Conservation (phyloP, 495 filamentous ascomycete species). For the Xylaria sp. region DNA sequence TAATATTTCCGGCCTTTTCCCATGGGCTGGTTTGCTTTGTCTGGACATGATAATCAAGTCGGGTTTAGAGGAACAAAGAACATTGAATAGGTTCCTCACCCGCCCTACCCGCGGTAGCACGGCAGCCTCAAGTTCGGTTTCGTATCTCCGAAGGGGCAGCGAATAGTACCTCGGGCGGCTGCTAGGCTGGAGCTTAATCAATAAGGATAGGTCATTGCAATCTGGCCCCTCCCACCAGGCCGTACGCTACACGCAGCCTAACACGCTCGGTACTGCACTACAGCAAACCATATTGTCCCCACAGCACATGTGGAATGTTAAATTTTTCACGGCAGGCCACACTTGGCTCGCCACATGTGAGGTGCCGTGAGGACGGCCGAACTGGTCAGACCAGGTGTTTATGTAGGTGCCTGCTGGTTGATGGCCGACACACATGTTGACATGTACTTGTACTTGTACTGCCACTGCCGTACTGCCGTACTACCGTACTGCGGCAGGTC, state of each 20-base stretch:
- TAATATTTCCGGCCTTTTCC: background rate
- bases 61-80: background rate
- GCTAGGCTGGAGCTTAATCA: background rate
- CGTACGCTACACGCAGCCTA: background rate
- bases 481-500: background rate
- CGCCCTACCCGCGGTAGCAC: slow-evolving; percentile 2
- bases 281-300: slow-evolving; percentile 12
- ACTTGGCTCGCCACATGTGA: slow-evolving; percentile 14
- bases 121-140: slow-evolving; percentile 8
- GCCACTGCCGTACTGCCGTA: no score
- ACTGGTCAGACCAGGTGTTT: background rate
- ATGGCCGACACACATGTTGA: background rate
- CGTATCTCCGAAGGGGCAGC: slow-evolving; percentile 10
- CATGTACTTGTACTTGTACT: no score
- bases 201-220: slow-evolving; percentile 2
- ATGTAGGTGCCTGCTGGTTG: background rate
- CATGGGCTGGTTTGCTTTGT: background rate
- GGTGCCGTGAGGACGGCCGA: background rate
- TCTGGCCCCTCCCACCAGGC: background rate
- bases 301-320: slow-evolving; percentile 7
- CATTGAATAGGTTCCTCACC: background rate
- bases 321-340: slow-evolving; percentile 12
- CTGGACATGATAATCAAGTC: no score
- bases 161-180: slow-evolving; percentile 8
- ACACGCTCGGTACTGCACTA: background rate